Evolutionary conservation across 2,329 filamentous ascomycete genomes (phyloP).

Genomic region (Calonectria leucothoes): DNA sequence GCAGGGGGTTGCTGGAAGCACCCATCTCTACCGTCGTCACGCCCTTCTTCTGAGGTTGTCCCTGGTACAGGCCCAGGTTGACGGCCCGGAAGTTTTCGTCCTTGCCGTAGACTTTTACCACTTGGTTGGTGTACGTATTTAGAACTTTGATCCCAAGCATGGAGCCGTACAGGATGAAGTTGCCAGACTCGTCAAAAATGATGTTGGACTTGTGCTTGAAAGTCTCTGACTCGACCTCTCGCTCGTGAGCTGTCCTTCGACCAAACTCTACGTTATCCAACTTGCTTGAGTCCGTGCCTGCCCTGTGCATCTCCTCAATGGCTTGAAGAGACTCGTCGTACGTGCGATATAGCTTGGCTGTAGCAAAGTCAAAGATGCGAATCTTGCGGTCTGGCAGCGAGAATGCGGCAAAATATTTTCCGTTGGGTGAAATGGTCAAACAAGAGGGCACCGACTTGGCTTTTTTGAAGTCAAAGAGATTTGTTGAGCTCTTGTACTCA

Average conservation of each 20-base stretch:
- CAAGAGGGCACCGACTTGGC: slow-evolving; percentile 86
- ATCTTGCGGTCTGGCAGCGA: slow-evolving; percentile 96
- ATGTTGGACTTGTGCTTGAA: slow-evolving; percentile 82
- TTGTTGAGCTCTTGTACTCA: slow-evolving; percentile 92
- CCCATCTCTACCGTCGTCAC: slow-evolving; percentile 97
- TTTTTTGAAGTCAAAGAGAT: slow-evolving; percentile 97
- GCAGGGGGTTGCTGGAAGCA: slow-evolving; percentile 89
- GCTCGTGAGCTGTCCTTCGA: slow-evolving; percentile 85
- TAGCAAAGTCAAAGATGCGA: slow-evolving; percentile 90
- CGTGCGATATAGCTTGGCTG: slow-evolving; percentile 87
- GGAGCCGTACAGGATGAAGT: slow-evolving; percentile 95
- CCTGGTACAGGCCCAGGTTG: slow-evolving; percentile 90
- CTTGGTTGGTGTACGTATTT: slow-evolving; percentile 93
- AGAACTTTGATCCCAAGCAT: slow-evolving; percentile 94
- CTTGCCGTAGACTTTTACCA: slow-evolving; percentile 89
- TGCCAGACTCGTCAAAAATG: slow-evolving; percentile 93
- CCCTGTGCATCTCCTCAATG: slow-evolving; percentile 94
- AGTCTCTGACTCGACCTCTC: slow-evolving; percentile 80
- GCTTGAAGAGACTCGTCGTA: slow-evolving; percentile 95
- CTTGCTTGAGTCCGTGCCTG: slow-evolving; percentile 83
- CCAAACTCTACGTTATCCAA: slow-evolving; percentile 94
- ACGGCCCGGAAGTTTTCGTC: slow-evolving; percentile 90
- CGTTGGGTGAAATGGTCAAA: slow-evolving; percentile 86
- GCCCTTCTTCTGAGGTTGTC: slow-evolving; percentile 92
- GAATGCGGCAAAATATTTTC: slow-evolving; percentile 86